Evolutionary conservation across 148 eudicot genomes (phyloP).

Genomic region (Persicaria tinctoria): DNA sequence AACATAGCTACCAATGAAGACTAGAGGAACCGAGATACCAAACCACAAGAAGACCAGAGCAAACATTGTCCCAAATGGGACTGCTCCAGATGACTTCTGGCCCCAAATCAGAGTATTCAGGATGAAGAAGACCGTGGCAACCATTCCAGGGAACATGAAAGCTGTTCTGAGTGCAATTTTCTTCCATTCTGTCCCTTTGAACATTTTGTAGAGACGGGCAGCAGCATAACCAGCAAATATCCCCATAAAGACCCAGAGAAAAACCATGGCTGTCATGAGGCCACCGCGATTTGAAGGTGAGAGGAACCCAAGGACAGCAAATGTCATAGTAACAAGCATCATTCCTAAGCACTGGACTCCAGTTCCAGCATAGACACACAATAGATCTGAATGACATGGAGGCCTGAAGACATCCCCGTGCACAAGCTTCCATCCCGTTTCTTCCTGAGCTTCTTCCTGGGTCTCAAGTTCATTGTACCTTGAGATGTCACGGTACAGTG

Average conservation of each 20-base stretch:
- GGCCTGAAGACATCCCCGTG: constrained; percentile 40
- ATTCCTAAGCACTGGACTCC: constrained; percentile 43
- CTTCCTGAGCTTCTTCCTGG: constrained; percentile 18
- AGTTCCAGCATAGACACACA: constrained; percentile 40
- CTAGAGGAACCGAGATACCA: constrained; percentile 41
- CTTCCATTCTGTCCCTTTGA: constrained; percentile 41
- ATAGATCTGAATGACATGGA: constrained; percentile 28
- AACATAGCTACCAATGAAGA: constrained; percentile 31
- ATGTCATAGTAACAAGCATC: constrained; percentile 40
- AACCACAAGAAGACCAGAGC: constrained; percentile 40
- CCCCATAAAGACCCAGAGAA: constrained; percentile 45
- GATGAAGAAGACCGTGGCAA: constrained; percentile 34
- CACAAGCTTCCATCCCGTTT: constrained; percentile 33
- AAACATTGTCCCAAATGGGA: constrained; percentile 21
- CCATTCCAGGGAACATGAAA: constrained; percentile 35
- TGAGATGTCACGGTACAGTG: constrained; percentile 38
- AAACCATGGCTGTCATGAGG: constrained; percentile 42
- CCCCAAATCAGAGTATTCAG: constrained; percentile 38
- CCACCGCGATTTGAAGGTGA: constrained; percentile 45
- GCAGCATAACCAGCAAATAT: constrained; percentile 40
- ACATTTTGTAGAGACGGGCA: constrained; percentile 35
- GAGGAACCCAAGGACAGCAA: constrained; percentile 41
- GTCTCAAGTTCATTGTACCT: constrained; percentile 42
- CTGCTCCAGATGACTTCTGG: constrained; percentile 31
- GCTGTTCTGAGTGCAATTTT: constrained; percentile 32